phyloP scores from a whole-genome alignment of 805 yeast genomes.

The Zygosaccharomyces siamensis region DNA sequence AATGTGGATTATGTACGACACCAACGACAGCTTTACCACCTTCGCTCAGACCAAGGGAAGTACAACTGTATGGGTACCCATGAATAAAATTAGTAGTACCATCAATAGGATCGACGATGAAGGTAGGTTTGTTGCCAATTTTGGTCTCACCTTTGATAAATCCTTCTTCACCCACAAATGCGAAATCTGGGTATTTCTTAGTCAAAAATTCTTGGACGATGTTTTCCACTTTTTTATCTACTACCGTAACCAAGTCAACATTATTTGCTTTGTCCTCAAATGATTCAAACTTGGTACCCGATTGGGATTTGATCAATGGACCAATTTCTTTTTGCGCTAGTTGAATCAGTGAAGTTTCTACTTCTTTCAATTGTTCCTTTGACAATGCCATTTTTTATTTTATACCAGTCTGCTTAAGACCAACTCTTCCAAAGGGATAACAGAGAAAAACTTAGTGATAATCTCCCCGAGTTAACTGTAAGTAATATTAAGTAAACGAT shows the following conservation, averaged over 20 bases:
- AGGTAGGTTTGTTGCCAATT: slow-evolving; percentile 51
- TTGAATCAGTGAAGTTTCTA: slow-evolving; percentile 24
- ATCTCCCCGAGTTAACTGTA: background rate
- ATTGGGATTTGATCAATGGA: slow-evolving; percentile 23
- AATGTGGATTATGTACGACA: slow-evolving; percentile 59
- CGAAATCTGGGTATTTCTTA: slow-evolving; percentile 43
- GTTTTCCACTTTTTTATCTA: slow-evolving; percentile 52
- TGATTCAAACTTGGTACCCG: slow-evolving; percentile 32
- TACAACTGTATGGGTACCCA: slow-evolving; percentile 56
- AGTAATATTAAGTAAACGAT: background rate
- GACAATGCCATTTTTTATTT: slow-evolving; percentile 16
- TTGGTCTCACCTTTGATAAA: slow-evolving; percentile 45
- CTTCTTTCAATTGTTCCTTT: slow-evolving; percentile 23
- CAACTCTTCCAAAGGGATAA: background rate
- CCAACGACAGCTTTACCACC: slow-evolving; percentile 51
- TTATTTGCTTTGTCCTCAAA: slow-evolving; percentile 56
- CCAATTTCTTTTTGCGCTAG: slow-evolving; percentile 26
- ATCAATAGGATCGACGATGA: slow-evolving; percentile 61
- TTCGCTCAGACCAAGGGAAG: slow-evolving; percentile 54
- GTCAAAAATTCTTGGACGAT: slow-evolving; percentile 32
- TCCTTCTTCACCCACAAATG: slow-evolving; percentile 60
- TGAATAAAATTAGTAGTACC: slow-evolving; percentile 66
- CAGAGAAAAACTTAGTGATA: background rate
- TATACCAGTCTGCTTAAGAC: background rate
- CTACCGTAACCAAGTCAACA: slow-evolving; percentile 58